These are phyloP conservation scores for Aspergillus saccharolyticus DNA, from an alignment of 495 filamentous ascomycete species.

Conservation along the genomic window DNA sequence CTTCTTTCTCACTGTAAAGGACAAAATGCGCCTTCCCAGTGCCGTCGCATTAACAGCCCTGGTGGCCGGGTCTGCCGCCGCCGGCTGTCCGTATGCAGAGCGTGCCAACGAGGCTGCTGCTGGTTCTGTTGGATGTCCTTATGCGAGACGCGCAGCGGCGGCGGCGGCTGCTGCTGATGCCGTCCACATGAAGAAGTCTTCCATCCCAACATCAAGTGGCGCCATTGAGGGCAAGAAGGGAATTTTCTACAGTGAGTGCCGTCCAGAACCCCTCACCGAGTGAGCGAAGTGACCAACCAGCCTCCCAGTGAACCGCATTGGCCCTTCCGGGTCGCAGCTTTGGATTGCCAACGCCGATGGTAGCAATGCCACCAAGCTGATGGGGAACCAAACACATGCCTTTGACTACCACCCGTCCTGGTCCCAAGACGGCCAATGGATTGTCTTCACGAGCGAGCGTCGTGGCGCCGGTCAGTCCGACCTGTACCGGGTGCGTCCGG, in stretches of 20 bases:
- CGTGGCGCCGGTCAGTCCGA: conserved; percentile 17
- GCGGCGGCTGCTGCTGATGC: neutral
- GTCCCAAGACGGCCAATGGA: conserved; percentile 20
- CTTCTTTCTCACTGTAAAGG: neutral
- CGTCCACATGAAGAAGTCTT: neutral
- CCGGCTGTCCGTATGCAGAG: neutral
- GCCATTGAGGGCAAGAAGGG: conserved; percentile 11
- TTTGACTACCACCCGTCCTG: conserved; percentile 31
- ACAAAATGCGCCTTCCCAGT: neutral
- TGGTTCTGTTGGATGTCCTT: neutral
- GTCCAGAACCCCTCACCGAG: neutral
- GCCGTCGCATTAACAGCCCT: neutral
- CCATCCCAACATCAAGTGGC: neutral
- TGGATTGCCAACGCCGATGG: conserved; percentile 29
- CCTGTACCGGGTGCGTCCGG: conserved; percentile 13
- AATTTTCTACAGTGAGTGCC: conserved; percentile 20
- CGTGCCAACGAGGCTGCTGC: neutral
- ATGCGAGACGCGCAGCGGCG: neutral
- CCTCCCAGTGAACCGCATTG: conserved; percentile 15
- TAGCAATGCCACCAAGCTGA: conserved; percentile 18
- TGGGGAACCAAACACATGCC: conserved; percentile 17
- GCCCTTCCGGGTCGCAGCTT: conserved; percentile 19
- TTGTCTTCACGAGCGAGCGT: conserved; percentile 19
- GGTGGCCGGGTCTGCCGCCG: neutral
- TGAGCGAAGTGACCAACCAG: neutral